Evolutionary conservation across 106 monocot species (phyloP).

Genomic region (Allium cepa): DNA sequence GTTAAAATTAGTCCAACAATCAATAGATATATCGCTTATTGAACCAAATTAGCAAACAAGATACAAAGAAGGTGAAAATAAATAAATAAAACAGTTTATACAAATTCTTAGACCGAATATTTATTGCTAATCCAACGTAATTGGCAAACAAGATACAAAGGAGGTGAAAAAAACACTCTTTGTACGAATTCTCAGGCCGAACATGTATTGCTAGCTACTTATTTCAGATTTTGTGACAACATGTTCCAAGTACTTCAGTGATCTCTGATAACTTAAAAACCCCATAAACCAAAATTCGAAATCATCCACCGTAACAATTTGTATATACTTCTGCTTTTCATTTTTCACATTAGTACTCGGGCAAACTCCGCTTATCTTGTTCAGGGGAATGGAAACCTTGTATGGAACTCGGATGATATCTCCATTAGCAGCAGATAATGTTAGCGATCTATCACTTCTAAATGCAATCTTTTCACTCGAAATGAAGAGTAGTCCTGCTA

Average conservation of each 20-base stretch:
- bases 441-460: conserved; percentile 25
- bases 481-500: conserved; percentile 34
- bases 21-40: no score
- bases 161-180: no score
- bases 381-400: conserved; percentile 41
- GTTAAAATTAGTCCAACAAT: no score
- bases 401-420: conserved; percentile 20
- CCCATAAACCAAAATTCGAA: conserved; percentile 81
- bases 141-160: no score
- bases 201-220: background rate
- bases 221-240: conserved; percentile 6
- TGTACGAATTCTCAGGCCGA: no score
- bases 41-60: no score
- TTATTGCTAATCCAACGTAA: no score
- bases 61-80: no score
- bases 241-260: conserved; percentile 33
- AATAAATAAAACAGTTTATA: no score
- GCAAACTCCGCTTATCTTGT: conserved; percentile 31
- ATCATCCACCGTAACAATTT: conserved; percentile 50
- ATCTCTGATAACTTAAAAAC: conserved; percentile 45
- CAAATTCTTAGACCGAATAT: no score
- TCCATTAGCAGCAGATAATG: conserved; percentile 14
- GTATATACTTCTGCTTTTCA: conserved; percentile 54
- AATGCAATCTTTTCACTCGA: conserved; percentile 35
- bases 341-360: conserved; percentile 42